Base-by-base conservation (phyloP, 208 protist species). In the Acanthamoeba rhysodes region DNA sequence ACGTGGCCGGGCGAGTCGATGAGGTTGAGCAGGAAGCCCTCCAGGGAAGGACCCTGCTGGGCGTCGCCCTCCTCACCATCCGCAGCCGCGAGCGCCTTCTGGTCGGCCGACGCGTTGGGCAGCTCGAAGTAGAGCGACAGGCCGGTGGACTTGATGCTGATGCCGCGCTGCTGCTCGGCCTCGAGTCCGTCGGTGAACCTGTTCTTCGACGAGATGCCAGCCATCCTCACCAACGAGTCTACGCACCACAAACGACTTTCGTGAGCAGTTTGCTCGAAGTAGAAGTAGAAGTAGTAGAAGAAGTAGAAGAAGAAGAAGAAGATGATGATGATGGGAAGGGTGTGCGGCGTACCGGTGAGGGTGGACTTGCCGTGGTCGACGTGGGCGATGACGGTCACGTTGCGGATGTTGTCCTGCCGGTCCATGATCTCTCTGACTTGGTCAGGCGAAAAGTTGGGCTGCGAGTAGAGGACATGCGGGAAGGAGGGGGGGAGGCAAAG, bases 71-170 rank as follows among this genome's bases (percentile, higher is more conserved):
- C 53, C 76, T 59, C 55, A 59, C 55, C 55, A 24, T 4, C 37
- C 1, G 37, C 37, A 41, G 37, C 37, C 1, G 55, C 29, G 62
- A 95, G 84, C 53, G 76, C 82, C 22, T 29, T 45, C 16, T 27
- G 20, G 41, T 85, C 41, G 41, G 98, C 37, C 37, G n/a, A n/a
- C n/a, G 4, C 87, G 16, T 98, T 98, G n/a, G 97, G 96, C 14
- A 99, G 96, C 93, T 99, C 97, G 97, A 99, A 99, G 97, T 99
- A 99, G 88, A 99, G 97, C 41, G 99, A 99, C 95, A 99, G 99
- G 96, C 98, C 98, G 53, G 99, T 99, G 37, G 99, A 99, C 97
- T 99, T 99, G 98, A 99, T 99, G 87, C 99, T 99, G 95, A 99
- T 99, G 97, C 99, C 97, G 97, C 99, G 98, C 18, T 99, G 99